phyloP scores from a whole-genome alignment of 495 filamentous ascomycete genomes.

The Massariosphaeria phaeospora region DNA sequence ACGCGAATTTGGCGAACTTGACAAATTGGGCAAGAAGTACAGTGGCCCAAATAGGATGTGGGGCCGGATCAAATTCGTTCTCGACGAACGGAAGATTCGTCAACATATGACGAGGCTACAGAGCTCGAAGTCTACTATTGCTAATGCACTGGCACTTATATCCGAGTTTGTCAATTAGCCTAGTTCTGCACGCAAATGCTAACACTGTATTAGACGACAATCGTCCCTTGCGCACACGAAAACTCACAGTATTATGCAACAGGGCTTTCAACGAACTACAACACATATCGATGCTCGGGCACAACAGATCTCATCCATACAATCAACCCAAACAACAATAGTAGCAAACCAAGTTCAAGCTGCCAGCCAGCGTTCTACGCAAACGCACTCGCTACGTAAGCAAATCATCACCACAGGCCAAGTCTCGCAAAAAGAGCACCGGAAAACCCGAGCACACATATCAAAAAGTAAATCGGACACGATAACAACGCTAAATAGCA shows the following conservation, averaged over 20 bases:
- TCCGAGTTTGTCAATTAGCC: background rate
- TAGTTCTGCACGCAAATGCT: background rate
- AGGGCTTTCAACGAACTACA: background rate
- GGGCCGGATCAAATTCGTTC: background rate
- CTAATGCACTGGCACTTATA: background rate
- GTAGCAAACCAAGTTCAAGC: background rate
- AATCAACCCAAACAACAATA: background rate
- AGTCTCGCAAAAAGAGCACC: background rate
- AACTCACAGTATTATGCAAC: background rate
- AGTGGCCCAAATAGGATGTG: background rate
- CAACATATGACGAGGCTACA: background rate
- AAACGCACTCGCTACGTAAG: background rate
- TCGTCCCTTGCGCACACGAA: background rate
- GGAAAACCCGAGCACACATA: background rate
- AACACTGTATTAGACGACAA: background rate
- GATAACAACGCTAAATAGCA: background rate
- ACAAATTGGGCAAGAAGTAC: background rate
- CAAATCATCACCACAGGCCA: background rate
- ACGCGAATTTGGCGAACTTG: background rate
- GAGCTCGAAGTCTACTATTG: background rate
- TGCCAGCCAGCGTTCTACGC: background rate
- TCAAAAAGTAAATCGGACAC: background rate
- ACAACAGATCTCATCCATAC: background rate
- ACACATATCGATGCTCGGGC: background rate
- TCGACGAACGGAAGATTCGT: background rate